These are phyloP conservation scores for Conticribra guillardii DNA, from an alignment of 108 stramenopile genomes.

Conservation along the genomic window DNA sequence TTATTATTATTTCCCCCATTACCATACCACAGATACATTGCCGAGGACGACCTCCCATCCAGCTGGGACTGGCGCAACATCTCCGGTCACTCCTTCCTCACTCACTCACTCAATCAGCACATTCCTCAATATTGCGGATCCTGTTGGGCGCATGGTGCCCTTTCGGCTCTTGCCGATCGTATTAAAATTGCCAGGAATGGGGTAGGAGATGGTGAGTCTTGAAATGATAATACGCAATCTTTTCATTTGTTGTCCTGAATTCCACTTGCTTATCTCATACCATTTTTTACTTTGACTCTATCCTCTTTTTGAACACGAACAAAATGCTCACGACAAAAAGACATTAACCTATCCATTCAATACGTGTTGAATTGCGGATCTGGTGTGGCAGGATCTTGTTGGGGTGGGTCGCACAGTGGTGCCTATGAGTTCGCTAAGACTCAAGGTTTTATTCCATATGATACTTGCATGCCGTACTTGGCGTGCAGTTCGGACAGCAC, in stretches of 20 bases:
- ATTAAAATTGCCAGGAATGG: constrained; percentile 86
- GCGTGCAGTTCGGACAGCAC: constrained; percentile 80
- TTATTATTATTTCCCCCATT: neutral
- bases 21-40: constrained; percentile 23
- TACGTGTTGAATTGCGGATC: constrained; percentile 83
- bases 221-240: too few relatives aligned
- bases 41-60: constrained; percentile 67
- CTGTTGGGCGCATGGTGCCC: constrained; percentile 50
- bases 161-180: constrained; percentile 84
- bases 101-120: constrained; percentile 87
- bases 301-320: too few relatives aligned
- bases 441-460: constrained; percentile 69
- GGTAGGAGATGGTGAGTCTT: constrained; percentile 43
- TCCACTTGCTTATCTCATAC: too few relatives aligned
- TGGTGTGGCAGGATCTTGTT: constrained; percentile 64
- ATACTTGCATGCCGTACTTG: constrained; percentile 86
- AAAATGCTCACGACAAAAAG: too few relatives aligned
- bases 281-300: too few relatives aligned
- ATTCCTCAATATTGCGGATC: constrained; percentile 64
- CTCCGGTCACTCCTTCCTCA: constrained; percentile 72
- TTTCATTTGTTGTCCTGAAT: too few relatives aligned
- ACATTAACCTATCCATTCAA: constrained; percentile 76
- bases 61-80: constrained; percentile 77
- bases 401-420: constrained; percentile 65
- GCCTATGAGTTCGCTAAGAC: constrained; percentile 42